A percentile compares a stretch with the other conserved stretches of the same genome.
Evolutionary conservation across 768 basidiomycete genomes (phyloP).

Genomic region (Agaricus blazei): DNA sequence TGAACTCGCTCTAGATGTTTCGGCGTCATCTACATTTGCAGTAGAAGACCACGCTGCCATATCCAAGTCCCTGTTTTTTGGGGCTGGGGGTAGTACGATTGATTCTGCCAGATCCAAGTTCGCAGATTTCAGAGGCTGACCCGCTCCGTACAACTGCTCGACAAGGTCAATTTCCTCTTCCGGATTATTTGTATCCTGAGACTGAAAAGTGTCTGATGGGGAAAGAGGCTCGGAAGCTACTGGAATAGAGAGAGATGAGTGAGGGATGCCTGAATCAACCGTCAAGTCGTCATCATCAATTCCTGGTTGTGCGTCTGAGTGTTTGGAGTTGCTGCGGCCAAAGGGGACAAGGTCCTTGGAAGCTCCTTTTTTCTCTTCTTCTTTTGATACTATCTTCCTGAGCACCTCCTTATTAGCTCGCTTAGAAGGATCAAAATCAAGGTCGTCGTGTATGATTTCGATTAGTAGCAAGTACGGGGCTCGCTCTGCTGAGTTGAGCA

Average conservation of each 20-base stretch:
- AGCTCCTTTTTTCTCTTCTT: slow-evolving; percentile 52
- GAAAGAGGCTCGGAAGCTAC: slow-evolving; percentile 2
- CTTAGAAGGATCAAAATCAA: slow-evolving; percentile 87
- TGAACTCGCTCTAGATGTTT: neutral
- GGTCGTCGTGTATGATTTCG: slow-evolving; percentile 84
- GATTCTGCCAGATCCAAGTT: slow-evolving; percentile 80
- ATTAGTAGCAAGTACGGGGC: slow-evolving; percentile 91
- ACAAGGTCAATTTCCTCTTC: slow-evolving; percentile 92
- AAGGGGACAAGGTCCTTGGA: slow-evolving; percentile 53
- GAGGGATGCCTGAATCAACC: neutral
- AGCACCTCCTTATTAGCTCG: slow-evolving; percentile 83
- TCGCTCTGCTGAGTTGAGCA: slow-evolving; percentile 94
- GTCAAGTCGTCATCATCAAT: slow-evolving; percentile 24
- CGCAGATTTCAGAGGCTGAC: slow-evolving; percentile 64
- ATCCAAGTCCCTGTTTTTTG: slow-evolving; percentile 88
- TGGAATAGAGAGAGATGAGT: neutral
- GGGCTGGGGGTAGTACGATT: slow-evolving; percentile 74
- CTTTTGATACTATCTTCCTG: slow-evolving; percentile 67
- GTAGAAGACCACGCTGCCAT: slow-evolving; percentile 63
- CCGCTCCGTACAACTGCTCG: slow-evolving; percentile 87
- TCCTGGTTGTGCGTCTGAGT: slow-evolving; percentile 16
- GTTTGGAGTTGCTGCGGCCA: slow-evolving; percentile 17
- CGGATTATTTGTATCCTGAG: slow-evolving; percentile 30
- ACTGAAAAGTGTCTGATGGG: slow-evolving; percentile 16
- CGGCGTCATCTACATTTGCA: slow-evolving; percentile 17